Evolutionary conservation across 345 rosid species (phyloP).

Genomic region (Crucihimalaya himalaica): DNA sequence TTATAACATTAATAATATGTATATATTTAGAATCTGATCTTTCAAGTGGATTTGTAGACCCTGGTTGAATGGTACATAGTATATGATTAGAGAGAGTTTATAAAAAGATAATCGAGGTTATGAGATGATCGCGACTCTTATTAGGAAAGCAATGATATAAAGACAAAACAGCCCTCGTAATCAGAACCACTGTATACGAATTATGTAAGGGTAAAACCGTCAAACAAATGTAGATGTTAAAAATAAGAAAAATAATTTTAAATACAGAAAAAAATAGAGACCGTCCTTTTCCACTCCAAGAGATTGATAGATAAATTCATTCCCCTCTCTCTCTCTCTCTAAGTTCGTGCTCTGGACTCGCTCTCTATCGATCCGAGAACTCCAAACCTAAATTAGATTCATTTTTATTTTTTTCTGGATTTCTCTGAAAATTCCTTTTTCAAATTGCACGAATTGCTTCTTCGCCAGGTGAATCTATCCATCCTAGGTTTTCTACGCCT

Average conservation of each 20-base stretch:
- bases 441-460: constrained; percentile 10
- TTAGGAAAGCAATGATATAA: neutral
- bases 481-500: constrained; percentile 11
- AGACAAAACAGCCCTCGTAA: constrained; percentile 20
- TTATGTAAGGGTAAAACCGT: constrained; percentile 21
- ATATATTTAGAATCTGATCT: neutral
- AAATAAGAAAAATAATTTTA: constrained; percentile 3
- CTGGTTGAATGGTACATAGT: neutral
- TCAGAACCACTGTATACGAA: neutral
- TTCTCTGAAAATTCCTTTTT: constrained; percentile 4
- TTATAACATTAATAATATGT: too few species aligned
- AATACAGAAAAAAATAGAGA: constrained; percentile 7
- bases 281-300: constrained; percentile 38
- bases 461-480: constrained; percentile 22
- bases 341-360: constrained; percentile 13
- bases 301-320: too few species aligned
- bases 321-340: neutral
- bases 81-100: neutral
- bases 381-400: neutral
- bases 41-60: neutral
- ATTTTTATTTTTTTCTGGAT: neutral
- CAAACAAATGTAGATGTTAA: neutral
- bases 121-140: constrained; percentile 3
- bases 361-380: constrained; percentile 23
- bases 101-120: neutral